Evolutionary conservation across 352 stramenopile genomes (phyloP).

Genomic region (Phytophthora fragariae): DNA sequence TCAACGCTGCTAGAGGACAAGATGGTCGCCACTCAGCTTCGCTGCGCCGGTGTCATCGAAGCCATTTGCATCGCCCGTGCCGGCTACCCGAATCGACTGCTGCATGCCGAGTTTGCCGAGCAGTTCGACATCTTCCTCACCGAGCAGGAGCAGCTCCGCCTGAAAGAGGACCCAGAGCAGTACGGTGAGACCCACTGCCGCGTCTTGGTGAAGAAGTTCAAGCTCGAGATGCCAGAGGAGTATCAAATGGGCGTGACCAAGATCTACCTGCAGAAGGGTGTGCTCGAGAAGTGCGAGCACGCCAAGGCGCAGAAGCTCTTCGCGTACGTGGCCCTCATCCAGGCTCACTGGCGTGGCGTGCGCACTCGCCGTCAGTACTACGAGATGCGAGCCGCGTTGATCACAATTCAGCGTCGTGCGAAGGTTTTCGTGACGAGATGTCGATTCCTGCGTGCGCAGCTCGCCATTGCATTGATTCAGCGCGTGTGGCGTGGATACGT

Average conservation of each 20-base stretch:
- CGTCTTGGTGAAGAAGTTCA: conserved; percentile 67
- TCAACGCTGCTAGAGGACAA: conserved; percentile 60
- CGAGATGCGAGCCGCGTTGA: conserved; percentile 44
- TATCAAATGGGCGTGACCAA: conserved; percentile 87
- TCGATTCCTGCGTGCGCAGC: conserved; percentile 41
- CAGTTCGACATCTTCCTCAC: conserved; percentile 80
- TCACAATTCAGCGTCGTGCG: conserved; percentile 54
- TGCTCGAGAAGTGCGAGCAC: conserved; percentile 76
- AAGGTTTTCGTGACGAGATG: conserved; percentile 56
- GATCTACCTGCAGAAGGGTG: conserved; percentile 88
- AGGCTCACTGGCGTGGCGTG: conserved; percentile 69
- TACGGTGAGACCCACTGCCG: conserved; percentile 47
- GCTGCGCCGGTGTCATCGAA: conserved; percentile 84
- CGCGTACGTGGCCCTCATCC: conserved; percentile 65
- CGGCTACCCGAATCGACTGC: conserved; percentile 79
- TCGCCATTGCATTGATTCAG: conserved; percentile 39
- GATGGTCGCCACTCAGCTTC: conserved; percentile 84
- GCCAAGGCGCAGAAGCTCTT: conserved; percentile 75
- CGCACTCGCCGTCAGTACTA: conserved; percentile 44
- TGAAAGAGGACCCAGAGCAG: conserved; percentile 38
- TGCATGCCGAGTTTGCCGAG: conserved; percentile 76
- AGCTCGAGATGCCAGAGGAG: conserved; percentile 66
- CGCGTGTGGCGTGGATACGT: conserved; percentile 53
- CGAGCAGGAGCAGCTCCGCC: conserved; percentile 41
- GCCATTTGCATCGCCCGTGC: conserved; percentile 80